Evolutionary conservation across 306 rosid genomes (phyloP), one percentile per base, ranked within the genome.

Genomic region (Rosa persica): DNA sequence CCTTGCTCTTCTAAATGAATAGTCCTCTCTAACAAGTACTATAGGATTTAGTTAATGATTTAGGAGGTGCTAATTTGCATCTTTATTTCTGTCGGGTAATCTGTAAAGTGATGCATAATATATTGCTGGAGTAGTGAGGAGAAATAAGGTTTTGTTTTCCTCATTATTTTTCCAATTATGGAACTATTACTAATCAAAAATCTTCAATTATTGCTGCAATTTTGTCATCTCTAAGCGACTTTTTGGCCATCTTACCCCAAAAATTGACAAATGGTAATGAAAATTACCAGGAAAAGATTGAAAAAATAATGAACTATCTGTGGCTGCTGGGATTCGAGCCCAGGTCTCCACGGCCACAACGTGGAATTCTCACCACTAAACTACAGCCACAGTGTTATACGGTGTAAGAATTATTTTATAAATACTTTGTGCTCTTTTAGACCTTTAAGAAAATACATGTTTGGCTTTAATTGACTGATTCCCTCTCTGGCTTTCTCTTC

Each of bases 291-390:
- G 4, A 22, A 58, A 58, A 25, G 8, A 4, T 2, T 1, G 0
- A 15, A 27, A 6, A 8, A 22, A 2, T 54, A 3, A 0, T 78
- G 34, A 30, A 30, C 34, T 1, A 30, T 30, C 34, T 30, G 82
- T 78, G 85, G 85, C 85, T 82, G 85, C 82, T 82, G 76, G 82
- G 83, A 83, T 70, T 75, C 83, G 78, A 83, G 83, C 83, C 86
- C 83, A 74, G 83, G 80, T 83, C 86, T 83, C 86, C 83, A 83
- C 83, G 83, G 83, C 83, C 86, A 79, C 86, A 83, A 83, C 83
- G 78, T 83, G 86, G 86, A 83, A 83, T 78, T 83, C 86, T 83
- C 40, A 83, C 86, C 86, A 75, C 83, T 83, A 83, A 83, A 83
- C 83, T 83, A 83, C 86, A 79, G 83, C 86, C 83, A 74, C 83